Evolutionary conservation across 768 basidiomycete genomes (phyloP), one percentile per base, ranked within the genome.

Genomic region (Hygrophoropsis aurantiaca): DNA sequence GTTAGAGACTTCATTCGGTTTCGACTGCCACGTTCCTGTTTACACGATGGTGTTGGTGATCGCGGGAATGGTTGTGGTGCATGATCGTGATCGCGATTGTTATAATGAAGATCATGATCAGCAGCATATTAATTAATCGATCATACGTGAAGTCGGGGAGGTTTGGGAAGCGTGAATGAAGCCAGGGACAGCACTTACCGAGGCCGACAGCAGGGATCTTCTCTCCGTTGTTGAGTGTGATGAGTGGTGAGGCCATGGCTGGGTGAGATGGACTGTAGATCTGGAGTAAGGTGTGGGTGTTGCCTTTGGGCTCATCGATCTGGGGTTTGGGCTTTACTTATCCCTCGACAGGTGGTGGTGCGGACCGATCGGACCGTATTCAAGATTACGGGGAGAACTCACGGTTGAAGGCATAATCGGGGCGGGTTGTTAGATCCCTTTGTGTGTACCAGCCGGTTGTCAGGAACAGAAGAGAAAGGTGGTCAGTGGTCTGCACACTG

Each of bases 1-100:
- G 33, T 69, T 54, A 11, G 71, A 68, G 26, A 89, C 90, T 53
- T 90, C 83, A 40, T 85, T 84, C 3, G 85, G 73, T 53, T 81
- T 78, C 35, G 85, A 82, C 65, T 88, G 84, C 88, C 88, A 92
- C 13, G 91, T 92, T 13, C 89, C 89, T 85, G 53, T 21, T 13
- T 19, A 41, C 42, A 41, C 68, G 65, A 13, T 10, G n/a, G n/a
- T n/a, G n/a, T n/a, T n/a, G n/a, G n/a, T n/a, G 2, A 6, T 35
- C 4, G 10, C 7, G 18, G n/a, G 23, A 10, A 18, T 18, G 19
- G 44, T 8, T 21, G 15, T 25, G 24, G 24, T 43, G 42, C 18
- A n/a, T 10, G 37, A 13, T 10, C 10, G 11, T n/a, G 16, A 16
- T 10, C n/a, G 32, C 32, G 32, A n/a, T n/a, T n/a, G n/a, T n/a